These are phyloP conservation scores for Metschnikowia matae DNA, from an alignment of 805 yeast genomes.

Conservation along the genomic window DNA sequence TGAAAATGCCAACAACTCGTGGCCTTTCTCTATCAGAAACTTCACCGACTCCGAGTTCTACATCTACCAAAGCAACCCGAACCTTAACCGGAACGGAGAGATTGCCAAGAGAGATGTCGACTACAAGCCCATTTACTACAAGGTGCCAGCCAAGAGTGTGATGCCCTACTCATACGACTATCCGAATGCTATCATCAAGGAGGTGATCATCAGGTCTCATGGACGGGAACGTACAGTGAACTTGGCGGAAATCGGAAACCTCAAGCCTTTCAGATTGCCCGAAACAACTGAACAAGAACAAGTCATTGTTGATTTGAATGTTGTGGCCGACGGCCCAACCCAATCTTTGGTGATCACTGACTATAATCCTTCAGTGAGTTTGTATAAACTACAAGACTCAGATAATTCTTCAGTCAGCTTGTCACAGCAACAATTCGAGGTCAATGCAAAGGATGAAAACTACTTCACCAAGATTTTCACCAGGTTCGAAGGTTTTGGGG, in stretches of 20 bases:
- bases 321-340: constrained; percentile 93
- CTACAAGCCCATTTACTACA: constrained; percentile 76
- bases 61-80: constrained; percentile 83
- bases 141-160: constrained; percentile 82
- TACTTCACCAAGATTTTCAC: constrained; percentile 52
- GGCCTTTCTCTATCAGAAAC: constrained; percentile 94
- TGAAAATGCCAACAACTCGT: constrained; percentile 64
- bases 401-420: constrained; percentile 25
- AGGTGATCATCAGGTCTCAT: constrained; percentile 66
- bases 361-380: constrained; percentile 72
- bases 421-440: constrained; percentile 49
- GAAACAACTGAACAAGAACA: constrained; percentile 35
- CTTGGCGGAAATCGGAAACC: constrained; percentile 87
- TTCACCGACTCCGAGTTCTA: constrained; percentile 84
- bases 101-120: constrained; percentile 45
- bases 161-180: constrained; percentile 99
- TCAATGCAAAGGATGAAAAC: constrained; percentile 50
- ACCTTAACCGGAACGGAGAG: constrained; percentile 58
- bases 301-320: constrained; percentile 76
- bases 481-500: constrained; percentile 78
- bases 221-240: constrained; percentile 76
- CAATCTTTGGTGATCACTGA: constrained; percentile 82
- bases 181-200: constrained; percentile 86
- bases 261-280: constrained; percentile 80
- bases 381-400: constrained; percentile 53